Evolutionary conservation across 169 alveolate species (phyloP).

Genomic region (Plasmodium gonderi): DNA sequence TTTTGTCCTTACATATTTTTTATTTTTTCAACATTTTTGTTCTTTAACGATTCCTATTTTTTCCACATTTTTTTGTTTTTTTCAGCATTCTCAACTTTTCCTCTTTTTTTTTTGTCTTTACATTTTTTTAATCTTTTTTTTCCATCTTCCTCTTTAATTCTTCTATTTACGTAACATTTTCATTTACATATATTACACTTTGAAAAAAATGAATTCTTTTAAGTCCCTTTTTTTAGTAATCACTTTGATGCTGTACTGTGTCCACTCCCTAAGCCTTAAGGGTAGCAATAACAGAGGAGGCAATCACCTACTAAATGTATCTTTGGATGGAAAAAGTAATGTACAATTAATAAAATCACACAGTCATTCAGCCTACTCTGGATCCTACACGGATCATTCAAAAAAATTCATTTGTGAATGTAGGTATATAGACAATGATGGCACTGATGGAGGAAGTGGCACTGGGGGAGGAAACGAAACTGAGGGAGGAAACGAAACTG

Average conservation of each 20-base stretch:
- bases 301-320: neutral
- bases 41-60: too few relatives aligned
- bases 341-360: neutral
- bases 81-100: neutral
- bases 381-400: neutral
- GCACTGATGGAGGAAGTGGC: conserved; percentile 5
- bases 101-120: neutral
- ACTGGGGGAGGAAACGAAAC: neutral
- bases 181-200: neutral
- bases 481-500: neutral
- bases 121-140: neutral
- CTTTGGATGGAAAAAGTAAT: conserved; percentile 1
- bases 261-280: conserved; percentile 31
- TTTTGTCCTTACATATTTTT: conserved; percentile 8
- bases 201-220: conserved; percentile 23
- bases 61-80: neutral
- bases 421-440: neutral
- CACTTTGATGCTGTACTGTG: neutral
- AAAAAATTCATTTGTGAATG: conserved; percentile 16
- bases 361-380: neutral
- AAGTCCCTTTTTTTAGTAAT: conserved; percentile 41
- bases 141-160: neutral
- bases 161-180: neutral
- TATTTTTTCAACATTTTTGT: neutral
- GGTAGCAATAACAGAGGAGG: conserved; percentile 14